These are phyloP conservation scores for Crithidia mellificae DNA, from an alignment of 208 protist species.

Conservation along the genomic window DNA sequence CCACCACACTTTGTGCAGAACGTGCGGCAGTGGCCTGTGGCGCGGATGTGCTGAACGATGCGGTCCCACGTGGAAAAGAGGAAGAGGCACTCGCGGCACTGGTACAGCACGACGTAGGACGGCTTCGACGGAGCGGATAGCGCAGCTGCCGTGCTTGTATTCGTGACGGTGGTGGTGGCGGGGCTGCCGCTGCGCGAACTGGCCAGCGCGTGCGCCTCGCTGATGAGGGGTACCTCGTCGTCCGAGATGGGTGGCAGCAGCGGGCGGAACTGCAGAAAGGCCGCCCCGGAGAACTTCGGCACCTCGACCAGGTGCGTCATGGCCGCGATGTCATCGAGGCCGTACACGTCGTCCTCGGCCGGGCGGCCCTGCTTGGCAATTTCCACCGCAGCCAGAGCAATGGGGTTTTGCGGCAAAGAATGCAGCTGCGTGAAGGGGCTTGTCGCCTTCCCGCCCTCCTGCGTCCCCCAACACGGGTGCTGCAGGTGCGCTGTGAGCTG, in stretches of 20 bases:
- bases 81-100: slow-evolving; percentile 63
- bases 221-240: slow-evolving; percentile 32
- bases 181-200: background rate
- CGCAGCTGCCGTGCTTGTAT: too few relatives aligned
- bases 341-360: background rate
- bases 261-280: slow-evolving; percentile 32
- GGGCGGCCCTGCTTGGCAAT: background rate
- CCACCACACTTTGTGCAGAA: slow-evolving; percentile 39
- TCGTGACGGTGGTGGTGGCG: background rate
- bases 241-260: slow-evolving; percentile 29
- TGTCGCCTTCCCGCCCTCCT: background rate
- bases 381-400: slow-evolving; percentile 2
- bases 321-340: slow-evolving; percentile 2
- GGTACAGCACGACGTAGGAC: slow-evolving; percentile 62
- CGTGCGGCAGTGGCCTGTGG: slow-evolving; percentile 41
- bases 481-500: slow-evolving; percentile 50
- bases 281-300: slow-evolving; percentile 15
- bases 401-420: background rate
- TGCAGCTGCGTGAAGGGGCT: background rate
- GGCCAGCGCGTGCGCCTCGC: slow-evolving; percentile 17
- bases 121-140: slow-evolving; percentile 16
- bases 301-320: slow-evolving; percentile 24
- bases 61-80: slow-evolving; percentile 56
- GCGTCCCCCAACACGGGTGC: slow-evolving; percentile 26
- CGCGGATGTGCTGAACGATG: slow-evolving; percentile 48